Evolutionary conservation across 306 rosid species (phyloP), one percentile per base, ranked within the genome.

Genomic region (Fragaria nilgerrensis): DNA sequence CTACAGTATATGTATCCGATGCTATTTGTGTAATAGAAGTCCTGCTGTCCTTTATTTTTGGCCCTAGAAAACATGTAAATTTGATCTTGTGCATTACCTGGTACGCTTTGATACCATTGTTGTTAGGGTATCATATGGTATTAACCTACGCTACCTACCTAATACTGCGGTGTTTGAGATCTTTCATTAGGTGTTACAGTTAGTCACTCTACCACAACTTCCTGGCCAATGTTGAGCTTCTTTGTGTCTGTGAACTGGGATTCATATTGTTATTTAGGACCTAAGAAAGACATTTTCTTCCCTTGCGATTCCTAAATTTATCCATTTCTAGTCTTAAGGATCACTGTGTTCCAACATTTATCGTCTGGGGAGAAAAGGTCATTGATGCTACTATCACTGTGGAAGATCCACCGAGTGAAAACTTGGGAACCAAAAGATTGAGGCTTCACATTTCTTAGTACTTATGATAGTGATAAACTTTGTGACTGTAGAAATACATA

Each of bases 171-270:
- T 55, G 19, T 55, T 36, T 9, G n/a, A 50, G 16, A 72, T 13
- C 41, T 61, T 61, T 73, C 50, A 34, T n/a, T 34, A 20, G 62
- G 75, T 71, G 75, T 71, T 49, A 20, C 9, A 9, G 61, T 53
- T 19, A 53, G 25, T 29, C 45, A 32, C 43, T 17, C 27, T 48
- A 48, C 47, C 47, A 49, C 48, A 52, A 10, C 48, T 52, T 61
- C 66, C 66, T 25, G 36, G 74, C 39, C 29, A 15, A 47, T 72
- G 50, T 7, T 2, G 9, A 19, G 37, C 65, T 36, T 43, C 65
- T 52, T 72, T 41, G 44, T 36, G 34, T 72, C 34, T 59, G 36
- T 62, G 39, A 14, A 62, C 20, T 29, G 9, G 17, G 36, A 27
- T 1, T 62, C 37, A 27, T 12, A 15, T 62, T 29, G n/a, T 5